Evolutionary conservation across 345 rosid genomes (phyloP), one percentile per base, ranked within the genome.

Genomic region (Litchi chinensis): DNA sequence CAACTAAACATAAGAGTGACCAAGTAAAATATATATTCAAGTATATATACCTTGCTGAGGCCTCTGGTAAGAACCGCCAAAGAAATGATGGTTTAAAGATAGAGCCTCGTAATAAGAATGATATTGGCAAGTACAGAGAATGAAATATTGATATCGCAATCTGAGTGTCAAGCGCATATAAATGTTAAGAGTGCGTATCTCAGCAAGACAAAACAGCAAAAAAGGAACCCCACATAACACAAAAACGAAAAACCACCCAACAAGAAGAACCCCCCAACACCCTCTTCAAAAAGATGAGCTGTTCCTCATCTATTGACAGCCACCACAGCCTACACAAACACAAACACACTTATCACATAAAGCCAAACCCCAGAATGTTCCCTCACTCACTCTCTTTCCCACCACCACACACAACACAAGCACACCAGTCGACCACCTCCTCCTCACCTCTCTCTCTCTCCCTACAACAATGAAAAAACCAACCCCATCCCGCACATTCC

Each of bases 321-420:
- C 83, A 83, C 86, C 87, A 70, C 68, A 73, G 52, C 78, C 75
- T 37, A 65, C 39, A 63, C 71, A 65, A 74, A 70, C 84, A 77
- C 76, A 82, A 59, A 63, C 28, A 43, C 62, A 71, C 41, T 43
- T 40, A 76, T 67, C 87, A 78, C 77, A 82, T 77, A 86, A 81
- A 77, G 83, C 88, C 87, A 84, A 82, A 84, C 67, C 83, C 82
- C 75, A 83, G 87, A 81, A 82, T 84, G 86, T 86, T 82, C 86
- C 79, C 78, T 46, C 12, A 46, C 52, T 32, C 57, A 71, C 80
- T 81, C 79, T 77, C 69, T 74, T 12, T 68, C 84, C 90, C 87
- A 88, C 82, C 83, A 50, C 76, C 82, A 74, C 78, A 82, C 79
- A 87, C 80, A 65, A 78, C 77, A 39, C 70, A 78, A 69, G 78